phyloP scores from a whole-genome alignment of 106 monocot genomes.

The Vanilla planifolia region DNA sequence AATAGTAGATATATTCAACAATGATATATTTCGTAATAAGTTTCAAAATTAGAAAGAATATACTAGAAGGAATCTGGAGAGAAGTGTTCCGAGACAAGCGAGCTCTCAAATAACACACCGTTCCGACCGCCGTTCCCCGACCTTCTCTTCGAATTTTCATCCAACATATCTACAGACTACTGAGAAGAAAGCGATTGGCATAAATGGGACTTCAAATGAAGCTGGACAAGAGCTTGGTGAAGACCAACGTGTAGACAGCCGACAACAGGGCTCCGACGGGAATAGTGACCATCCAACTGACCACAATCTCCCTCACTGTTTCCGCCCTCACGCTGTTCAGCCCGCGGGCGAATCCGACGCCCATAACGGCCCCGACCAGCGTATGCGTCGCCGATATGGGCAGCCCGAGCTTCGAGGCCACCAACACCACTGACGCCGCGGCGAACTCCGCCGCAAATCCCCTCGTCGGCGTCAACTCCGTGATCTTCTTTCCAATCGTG shows the following conservation, averaged over 20 bases:
- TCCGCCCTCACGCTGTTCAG: slow-evolving; percentile 81
- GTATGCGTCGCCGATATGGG: slow-evolving; percentile 99
- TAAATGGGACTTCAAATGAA: slow-evolving; percentile 19
- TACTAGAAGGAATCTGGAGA: too few relatives aligned
- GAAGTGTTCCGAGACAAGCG: too few relatives aligned
- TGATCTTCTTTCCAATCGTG: slow-evolving; percentile 96
- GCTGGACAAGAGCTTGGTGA: slow-evolving; percentile 45
- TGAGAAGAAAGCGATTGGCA: too few relatives aligned
- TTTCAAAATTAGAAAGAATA: too few relatives aligned
- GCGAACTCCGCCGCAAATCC: slow-evolving; percentile 98
- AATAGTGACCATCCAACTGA: slow-evolving; percentile 87
- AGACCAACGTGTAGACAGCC: slow-evolving; percentile 63
- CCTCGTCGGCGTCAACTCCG: slow-evolving; percentile 90
- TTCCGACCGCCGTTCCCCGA: too few relatives aligned
- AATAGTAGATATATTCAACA: too few relatives aligned
- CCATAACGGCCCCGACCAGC: slow-evolving; percentile 95
- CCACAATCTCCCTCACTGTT: slow-evolving; percentile 75
- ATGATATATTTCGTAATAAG: too few relatives aligned
- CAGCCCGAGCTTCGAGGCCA: slow-evolving; percentile 86
- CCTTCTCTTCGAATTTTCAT: too few relatives aligned
- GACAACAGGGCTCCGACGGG: slow-evolving; percentile 77
- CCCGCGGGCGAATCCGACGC: slow-evolving; percentile 90
- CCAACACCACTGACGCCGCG: slow-evolving; percentile 86
- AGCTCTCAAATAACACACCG: too few relatives aligned
- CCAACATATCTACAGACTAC: too few relatives aligned